These are phyloP conservation scores for Phialophora chinensis DNA, from an alignment of 2,329 filamentous ascomycete genomes.

Conservation along the genomic window DNA sequence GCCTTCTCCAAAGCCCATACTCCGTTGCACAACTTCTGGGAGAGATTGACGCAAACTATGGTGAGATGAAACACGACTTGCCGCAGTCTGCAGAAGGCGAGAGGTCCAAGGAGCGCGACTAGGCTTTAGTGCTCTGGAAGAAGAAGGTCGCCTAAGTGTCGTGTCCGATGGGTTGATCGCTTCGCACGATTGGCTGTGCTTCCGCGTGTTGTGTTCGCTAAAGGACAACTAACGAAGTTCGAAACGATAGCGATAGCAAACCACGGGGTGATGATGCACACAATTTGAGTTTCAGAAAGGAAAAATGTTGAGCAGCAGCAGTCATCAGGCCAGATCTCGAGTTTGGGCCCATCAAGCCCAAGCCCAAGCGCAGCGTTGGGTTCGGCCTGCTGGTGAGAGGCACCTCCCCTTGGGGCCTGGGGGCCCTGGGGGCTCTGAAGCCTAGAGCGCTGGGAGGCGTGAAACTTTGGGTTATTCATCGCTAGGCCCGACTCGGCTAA, in stretches of 20 bases:
- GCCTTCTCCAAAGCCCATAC: background rate
- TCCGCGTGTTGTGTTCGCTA: slow-evolving; percentile 19
- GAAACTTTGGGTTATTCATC: slow-evolving; percentile 21
- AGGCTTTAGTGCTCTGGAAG: slow-evolving; percentile 7
- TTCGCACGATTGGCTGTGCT: slow-evolving; percentile 14
- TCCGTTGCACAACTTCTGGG: background rate
- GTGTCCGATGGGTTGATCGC: slow-evolving; percentile 4
- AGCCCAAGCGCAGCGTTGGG: background rate
- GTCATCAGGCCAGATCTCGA: background rate
- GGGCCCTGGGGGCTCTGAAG: background rate
- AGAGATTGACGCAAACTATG: slow-evolving; percentile 23
- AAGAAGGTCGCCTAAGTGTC: slow-evolving; percentile 18
- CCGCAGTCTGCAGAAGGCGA: slow-evolving; percentile 26
- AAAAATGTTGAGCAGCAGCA: background rate
- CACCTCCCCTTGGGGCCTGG: too few species aligned
- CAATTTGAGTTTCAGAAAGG: slow-evolving; percentile 9
- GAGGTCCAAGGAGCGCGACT: slow-evolving; percentile 18
- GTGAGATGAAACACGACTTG: slow-evolving; percentile 34
- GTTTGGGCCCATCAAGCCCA: background rate
- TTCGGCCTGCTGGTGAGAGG: background rate
- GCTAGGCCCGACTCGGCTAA: slow-evolving; percentile 19
- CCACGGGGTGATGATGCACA: background rate
- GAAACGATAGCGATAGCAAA: slow-evolving; percentile 28
- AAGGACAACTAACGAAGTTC: slow-evolving; percentile 30
- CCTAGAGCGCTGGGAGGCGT: slow-evolving; percentile 5